Evolutionary conservation across 768 basidiomycete genomes (phyloP), one percentile per base, ranked within the genome.

Genomic region (Collybia sordida): DNA sequence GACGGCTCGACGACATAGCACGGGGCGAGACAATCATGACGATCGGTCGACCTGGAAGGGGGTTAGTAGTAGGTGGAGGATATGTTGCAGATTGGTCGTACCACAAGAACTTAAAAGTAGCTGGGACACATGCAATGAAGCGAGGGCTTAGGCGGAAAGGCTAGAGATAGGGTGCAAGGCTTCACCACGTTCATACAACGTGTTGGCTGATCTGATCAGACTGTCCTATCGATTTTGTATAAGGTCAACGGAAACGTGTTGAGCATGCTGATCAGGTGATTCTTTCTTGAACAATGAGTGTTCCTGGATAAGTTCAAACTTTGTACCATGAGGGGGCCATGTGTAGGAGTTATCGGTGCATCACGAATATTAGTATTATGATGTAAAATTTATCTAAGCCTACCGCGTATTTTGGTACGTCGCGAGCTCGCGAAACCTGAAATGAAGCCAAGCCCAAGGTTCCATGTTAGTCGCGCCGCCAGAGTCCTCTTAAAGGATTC

Each of bases 1-100:
- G 51, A 18, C 65, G 58, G 40, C 55, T 53, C 21, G 45, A 47
- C 35, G 45, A 47, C 22, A 24, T 24, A 12, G 18, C 15, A 19
- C 23, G 35, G n/a, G 45, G 35, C 18, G 35, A 18, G 15, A 25
- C n/a, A 23, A 47, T 47, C 45, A 38, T 47, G 15, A 17, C 27
- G 45, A 47, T 37, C n/a, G 19, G 37, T 46, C 15, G 11, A 38
- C 36, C n/a, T 18, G 24, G 15, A 37, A 22, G 21, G 38, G 24
- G 25, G 23, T 38, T 11, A 34, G 35, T 11, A 34, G 35, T 17
- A 25, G 35, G 4, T 22, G 38, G 15, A 47, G 15, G 11, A 24
- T 38, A 25, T 8, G 23, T 25, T 14, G 36, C 21, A 38, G 45
- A 34, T 21, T 28, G 31, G 31, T 12, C 31, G 31, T 31, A 31